A percentile compares a stretch with the other conserved stretches of the same genome.
Evolutionary conservation across 257 asterid species (phyloP).

Genomic region (Primulina tabacum): DNA sequence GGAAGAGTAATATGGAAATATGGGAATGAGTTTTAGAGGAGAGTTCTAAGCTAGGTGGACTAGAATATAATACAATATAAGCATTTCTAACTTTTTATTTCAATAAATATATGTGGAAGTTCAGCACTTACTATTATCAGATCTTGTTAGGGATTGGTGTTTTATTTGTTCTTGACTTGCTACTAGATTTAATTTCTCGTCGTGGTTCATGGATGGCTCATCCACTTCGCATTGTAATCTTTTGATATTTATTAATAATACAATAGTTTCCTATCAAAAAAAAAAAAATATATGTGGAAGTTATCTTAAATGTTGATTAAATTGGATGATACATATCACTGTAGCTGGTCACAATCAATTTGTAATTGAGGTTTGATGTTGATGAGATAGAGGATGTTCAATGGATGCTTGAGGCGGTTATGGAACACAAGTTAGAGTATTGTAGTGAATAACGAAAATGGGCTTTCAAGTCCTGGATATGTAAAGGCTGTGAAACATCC

Average conservation of each 20-base stretch:
- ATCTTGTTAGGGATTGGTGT: no score
- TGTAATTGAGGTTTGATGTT: not conserved
- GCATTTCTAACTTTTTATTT: not conserved
- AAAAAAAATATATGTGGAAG: not conserved
- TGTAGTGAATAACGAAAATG: not conserved
- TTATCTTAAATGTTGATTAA: not conserved
- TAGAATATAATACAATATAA: not conserved
- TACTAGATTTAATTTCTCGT: no score
- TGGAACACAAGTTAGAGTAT: not conserved
- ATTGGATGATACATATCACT: not conserved
- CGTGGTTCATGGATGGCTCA: no score
- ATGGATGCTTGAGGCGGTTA: not conserved
- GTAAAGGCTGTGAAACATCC: not conserved
- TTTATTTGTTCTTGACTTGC: no score
- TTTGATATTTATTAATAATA: no score
- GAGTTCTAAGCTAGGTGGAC: not conserved
- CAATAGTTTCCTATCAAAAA: no score
- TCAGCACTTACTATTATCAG: no score
- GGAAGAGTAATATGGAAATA: slow-evolving; percentile 1
- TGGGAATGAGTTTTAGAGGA: not conserved
- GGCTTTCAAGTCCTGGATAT: not conserved
- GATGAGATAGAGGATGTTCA: not conserved
- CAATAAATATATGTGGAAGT: no score
- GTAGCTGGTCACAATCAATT: not conserved
- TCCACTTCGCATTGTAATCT: no score